Conservation (phyloP, 306 rosid species). For the Lagenaria siceraria region DNA sequence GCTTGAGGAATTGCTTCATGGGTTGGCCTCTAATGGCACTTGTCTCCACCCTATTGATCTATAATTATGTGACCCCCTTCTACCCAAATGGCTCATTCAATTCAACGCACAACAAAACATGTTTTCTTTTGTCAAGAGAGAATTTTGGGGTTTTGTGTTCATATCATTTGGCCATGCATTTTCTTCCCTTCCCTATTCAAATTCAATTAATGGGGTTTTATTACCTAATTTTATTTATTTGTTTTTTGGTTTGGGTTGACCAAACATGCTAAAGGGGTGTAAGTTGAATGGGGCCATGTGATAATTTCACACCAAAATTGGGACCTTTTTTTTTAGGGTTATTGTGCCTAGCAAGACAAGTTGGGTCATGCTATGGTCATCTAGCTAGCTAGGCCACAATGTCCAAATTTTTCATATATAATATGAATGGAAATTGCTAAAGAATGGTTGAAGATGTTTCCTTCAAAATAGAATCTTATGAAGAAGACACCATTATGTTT, state of each 20-base stretch:
- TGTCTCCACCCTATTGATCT: neutral
- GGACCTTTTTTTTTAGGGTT: neutral
- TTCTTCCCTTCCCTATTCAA: neutral
- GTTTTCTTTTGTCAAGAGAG: neutral
- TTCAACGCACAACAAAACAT: neutral
- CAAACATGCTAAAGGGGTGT: neutral
- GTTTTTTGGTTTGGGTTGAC: neutral
- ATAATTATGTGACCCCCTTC: neutral
- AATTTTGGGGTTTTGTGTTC: neutral
- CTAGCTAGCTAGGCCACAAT: neutral
- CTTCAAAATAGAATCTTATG: neutral
- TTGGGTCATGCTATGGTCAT: neutral
- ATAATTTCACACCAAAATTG: neutral
- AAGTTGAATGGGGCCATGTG: slow-evolving; percentile 2
- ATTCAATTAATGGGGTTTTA: neutral
- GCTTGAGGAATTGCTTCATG: neutral
- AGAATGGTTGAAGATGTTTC: neutral
- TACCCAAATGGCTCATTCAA: neutral
- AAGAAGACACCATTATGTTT: neutral
- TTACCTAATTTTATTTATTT: too few species aligned
- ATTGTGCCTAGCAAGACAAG: neutral
- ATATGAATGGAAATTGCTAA: neutral
- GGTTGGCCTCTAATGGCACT: slow-evolving; percentile 1
- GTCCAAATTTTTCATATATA: neutral
- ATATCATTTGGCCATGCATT: neutral